These are phyloP conservation scores for Fraxinus velutina DNA, from an alignment of 305 asterid species.

Conservation along the genomic window DNA sequence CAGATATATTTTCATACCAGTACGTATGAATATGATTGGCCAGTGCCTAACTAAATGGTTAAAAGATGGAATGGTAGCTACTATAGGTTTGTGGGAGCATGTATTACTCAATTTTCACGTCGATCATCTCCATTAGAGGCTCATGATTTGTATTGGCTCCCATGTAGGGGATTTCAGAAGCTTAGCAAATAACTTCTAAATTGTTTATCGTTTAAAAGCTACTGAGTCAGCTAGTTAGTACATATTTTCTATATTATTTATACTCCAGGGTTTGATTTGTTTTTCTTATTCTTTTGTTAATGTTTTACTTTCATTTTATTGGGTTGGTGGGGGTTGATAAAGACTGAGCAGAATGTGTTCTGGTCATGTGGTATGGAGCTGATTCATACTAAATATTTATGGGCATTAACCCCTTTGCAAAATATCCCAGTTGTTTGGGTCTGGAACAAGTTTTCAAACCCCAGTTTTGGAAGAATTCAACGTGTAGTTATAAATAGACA, in stretches of 20 bases:
- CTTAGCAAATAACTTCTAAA: background rate
- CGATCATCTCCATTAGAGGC: background rate
- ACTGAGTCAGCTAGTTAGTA: background rate
- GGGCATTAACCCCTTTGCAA: background rate
- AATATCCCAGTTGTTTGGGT: background rate
- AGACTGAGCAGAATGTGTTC: background rate
- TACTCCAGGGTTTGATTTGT: background rate
- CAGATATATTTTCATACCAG: background rate
- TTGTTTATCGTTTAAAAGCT: background rate
- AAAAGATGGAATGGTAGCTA: background rate
- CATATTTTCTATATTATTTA: background rate
- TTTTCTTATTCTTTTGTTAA: background rate
- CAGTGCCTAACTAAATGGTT: background rate
- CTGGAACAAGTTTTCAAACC: background rate
- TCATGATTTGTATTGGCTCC: background rate
- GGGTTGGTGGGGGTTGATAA: background rate
- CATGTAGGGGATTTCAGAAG: background rate
- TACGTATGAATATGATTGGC: background rate
- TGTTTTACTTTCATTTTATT: background rate
- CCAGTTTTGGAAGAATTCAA: background rate
- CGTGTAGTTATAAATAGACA: background rate
- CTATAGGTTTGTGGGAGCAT: background rate
- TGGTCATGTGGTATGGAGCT: background rate
- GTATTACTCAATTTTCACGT: background rate
- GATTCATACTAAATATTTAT: background rate